A percentile compares a stretch with the other conserved stretches of the same genome.
Evolutionary conservation across 2,329 filamentous ascomycete species (phyloP).

Genomic region (Ceratocystiopsis sp.): DNA sequence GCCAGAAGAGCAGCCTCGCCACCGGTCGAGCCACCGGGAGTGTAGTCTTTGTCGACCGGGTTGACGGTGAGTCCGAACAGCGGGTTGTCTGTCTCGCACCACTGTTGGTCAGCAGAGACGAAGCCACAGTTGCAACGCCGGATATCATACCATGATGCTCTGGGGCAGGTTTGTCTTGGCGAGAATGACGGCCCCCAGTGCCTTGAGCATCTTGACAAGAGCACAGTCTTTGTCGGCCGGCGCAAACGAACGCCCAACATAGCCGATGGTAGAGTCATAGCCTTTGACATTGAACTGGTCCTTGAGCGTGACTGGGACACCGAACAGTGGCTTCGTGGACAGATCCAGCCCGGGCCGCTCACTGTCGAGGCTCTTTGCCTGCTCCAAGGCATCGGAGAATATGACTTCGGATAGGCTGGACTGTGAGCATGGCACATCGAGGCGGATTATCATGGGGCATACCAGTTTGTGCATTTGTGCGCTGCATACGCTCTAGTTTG

Average conservation of each 20-base stretch:
- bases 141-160: constrained; percentile 10
- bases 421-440: not conserved
- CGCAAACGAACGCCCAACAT: constrained; percentile 15
- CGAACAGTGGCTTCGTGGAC: constrained; percentile 19
- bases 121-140: not conserved
- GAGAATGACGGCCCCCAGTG: constrained; percentile 14
- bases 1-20: constrained; percentile 21
- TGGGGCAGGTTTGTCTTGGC: constrained; percentile 14
- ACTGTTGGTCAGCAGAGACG: not conserved
- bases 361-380: constrained; percentile 17
- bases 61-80: constrained; percentile 19
- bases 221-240: constrained; percentile 1
- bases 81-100: constrained; percentile 19
- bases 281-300: constrained; percentile 16
- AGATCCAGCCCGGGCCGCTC: constrained; percentile 2
- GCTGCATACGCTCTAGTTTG: not conserved
- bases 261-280: constrained; percentile 14
- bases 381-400: constrained; percentile 15
- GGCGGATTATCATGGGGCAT: not conserved
- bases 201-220: constrained; percentile 12
- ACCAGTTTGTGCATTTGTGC: constrained; percentile 2
- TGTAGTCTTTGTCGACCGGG: constrained; percentile 17
- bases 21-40: constrained; percentile 20
- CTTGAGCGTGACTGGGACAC: constrained; percentile 21
- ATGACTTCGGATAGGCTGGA: constrained; percentile 24